Evolutionary conservation across 2,329 filamentous ascomycete genomes (phyloP).

Genomic region (Cryphonectria naterciae): DNA sequence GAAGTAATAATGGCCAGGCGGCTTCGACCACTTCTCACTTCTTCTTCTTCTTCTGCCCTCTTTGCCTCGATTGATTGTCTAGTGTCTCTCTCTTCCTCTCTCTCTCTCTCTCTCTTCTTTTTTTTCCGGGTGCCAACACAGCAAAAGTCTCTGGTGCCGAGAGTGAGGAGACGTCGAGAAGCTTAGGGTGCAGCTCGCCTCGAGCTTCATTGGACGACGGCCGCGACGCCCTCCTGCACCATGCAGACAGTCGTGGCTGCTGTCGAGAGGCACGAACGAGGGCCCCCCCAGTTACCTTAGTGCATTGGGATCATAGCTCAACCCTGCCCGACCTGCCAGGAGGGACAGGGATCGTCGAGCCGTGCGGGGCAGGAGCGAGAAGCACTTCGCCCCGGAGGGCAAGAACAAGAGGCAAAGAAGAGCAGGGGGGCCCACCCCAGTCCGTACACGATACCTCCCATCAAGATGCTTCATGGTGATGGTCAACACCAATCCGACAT

Average conservation of each 20-base stretch:
- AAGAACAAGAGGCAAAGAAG: background rate
- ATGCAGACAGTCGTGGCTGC: constrained; percentile 31
- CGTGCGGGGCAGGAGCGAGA: background rate
- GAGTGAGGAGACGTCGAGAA: constrained; percentile 19
- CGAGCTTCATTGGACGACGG: constrained; percentile 23
- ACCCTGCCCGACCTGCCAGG: background rate
- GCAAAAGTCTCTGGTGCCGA: constrained; percentile 5
- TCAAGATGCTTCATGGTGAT: background rate
- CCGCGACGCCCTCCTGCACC: constrained; percentile 26
- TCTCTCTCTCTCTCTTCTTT: background rate
- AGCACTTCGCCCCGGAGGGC: background rate
- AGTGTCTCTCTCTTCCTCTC: background rate
- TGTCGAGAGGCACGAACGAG: constrained; percentile 25
- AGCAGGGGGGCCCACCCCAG: background rate
- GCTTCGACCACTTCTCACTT: background rate
- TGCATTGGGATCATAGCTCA: background rate
- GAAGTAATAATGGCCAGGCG: background rate
- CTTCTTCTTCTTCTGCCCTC: background rate
- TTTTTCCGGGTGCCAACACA: background rate
- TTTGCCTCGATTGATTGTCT: background rate
- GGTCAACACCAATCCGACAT: background rate
- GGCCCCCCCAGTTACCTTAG: background rate
- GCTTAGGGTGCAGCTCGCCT: constrained; percentile 20
- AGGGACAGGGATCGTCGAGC: background rate
- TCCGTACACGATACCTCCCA: background rate